Percentiles rank a stretch among this genome's conserved stretches.
Conservation (phyloP, 257 asterid genomes). For the Handroanthus guayacan region DNA sequence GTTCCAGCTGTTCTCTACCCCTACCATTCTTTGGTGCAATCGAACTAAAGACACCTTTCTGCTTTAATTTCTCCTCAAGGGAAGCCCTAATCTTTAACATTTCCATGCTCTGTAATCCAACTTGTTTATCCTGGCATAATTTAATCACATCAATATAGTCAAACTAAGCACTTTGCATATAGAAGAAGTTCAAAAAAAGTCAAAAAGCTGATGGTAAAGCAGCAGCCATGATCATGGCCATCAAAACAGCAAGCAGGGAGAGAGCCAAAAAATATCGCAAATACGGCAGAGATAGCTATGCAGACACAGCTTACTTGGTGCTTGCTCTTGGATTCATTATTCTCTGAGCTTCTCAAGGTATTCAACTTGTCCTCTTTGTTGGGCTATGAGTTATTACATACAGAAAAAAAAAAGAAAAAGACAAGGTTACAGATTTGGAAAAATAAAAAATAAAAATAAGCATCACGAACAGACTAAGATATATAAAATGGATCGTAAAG, state of each 20-base stretch:
- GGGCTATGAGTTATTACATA: constrained; percentile 44
- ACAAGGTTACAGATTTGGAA: constrained; percentile 23
- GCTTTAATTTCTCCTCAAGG: constrained; percentile 86
- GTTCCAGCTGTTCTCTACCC: constrained; percentile 47
- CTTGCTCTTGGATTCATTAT: constrained; percentile 45
- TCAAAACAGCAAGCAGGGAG: background rate
- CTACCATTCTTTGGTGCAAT: constrained; percentile 55
- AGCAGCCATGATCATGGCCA: background rate
- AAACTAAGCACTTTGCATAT: constrained; percentile 25
- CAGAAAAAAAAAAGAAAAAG: constrained; percentile 4
- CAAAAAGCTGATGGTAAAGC: background rate
- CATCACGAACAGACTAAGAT: background rate
- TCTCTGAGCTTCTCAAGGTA: constrained; percentile 46
- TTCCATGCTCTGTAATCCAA: constrained; percentile 77
- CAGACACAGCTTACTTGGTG: constrained; percentile 59
- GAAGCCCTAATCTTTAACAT: constrained; percentile 89
- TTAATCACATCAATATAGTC: constrained; percentile 29
- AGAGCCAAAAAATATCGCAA: background rate
- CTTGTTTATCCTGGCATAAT: constrained; percentile 61
- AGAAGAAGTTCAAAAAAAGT: constrained; percentile 7
- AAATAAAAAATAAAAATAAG: background rate
- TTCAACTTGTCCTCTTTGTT: constrained; percentile 46
- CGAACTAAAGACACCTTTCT: constrained; percentile 73
- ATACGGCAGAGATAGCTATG: background rate
- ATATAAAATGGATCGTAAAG: background rate